Base-by-base conservation (phyloP, 2,329 filamentous ascomycete species). In the Coniochaeta hoffmannii region DNA sequence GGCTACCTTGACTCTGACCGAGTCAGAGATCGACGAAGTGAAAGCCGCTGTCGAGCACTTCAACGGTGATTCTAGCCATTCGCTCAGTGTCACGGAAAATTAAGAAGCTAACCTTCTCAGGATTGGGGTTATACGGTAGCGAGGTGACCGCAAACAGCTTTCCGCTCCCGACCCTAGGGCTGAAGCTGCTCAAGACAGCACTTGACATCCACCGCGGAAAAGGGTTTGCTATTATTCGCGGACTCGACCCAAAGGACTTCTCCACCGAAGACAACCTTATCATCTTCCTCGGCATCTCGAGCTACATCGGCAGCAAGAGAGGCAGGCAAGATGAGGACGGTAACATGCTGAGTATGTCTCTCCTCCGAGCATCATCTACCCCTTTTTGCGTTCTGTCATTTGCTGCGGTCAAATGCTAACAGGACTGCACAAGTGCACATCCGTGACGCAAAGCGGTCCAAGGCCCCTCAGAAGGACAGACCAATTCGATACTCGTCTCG, bases 201-300 rank as follows among this genome's bases (percentile, higher is more conserved):
- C 50, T 56, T n/a, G 55, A 53, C 11, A 55, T 65, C 36, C 61
- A 65, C 54, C 26, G 59, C 3, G 63, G 63, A 50, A 51, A 56
- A 1, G 76, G 75, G 17, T 76, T 78, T 61, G 70, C 71, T 34
- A 71, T 77, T 14, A 59, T 78, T 5, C 69, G 75, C 10, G 76
- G 76, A 26, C 64, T 78, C 2, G 66, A 73, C 15, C 69, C 73
- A 1, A 66, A 68, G 26, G 67, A 67, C n/a, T 73, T 75, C 62
- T 66, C 68, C 10, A 65, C 66, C 44, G 67, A 72, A 51, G 74
- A 78, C 31, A 75, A 73, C 53, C 62, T 75, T 31, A 68, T 73
- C 26, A 70, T 77, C 53, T 77, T 76, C 58, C 69, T 73, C 10
- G 76, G 76, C 4, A 64, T 78, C 4, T 71, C 74, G 1, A 72